phyloP scores from a whole-genome alignment of 257 asterid genomes.

The Capsicum rhomboideum region DNA sequence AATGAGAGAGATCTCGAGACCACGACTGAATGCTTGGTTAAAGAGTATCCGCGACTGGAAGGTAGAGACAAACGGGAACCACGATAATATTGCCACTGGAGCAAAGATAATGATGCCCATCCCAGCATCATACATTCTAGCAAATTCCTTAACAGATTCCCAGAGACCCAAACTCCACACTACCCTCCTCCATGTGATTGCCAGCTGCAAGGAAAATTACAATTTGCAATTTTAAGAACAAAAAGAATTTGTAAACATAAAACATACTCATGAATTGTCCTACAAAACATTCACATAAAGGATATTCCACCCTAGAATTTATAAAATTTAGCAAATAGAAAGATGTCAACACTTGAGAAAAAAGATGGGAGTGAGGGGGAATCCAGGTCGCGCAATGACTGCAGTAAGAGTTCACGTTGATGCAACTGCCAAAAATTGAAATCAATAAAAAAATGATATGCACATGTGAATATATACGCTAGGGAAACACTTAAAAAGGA shows the following conservation, averaged over 20 bases:
- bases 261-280: background rate
- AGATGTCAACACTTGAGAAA: background rate
- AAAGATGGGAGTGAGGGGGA: background rate
- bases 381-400: background rate
- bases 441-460: background rate
- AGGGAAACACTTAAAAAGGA: background rate
- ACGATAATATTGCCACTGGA: slow-evolving; percentile 82
- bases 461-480: background rate
- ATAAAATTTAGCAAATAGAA: background rate
- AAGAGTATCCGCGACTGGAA: slow-evolving; percentile 97
- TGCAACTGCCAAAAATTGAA: background rate
- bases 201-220: slow-evolving; percentile 39
- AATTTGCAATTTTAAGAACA: background rate
- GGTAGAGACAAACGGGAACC: slow-evolving; percentile 97
- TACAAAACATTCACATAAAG: background rate
- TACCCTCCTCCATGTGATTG: slow-evolving; percentile 72
- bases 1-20: slow-evolving; percentile 92
- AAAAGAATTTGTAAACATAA: background rate
- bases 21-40: slow-evolving; percentile 99
- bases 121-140: slow-evolving; percentile 96
- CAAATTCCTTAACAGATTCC: slow-evolving; percentile 96
- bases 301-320: background rate
- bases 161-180: slow-evolving; percentile 85
- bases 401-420: background rate
- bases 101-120: slow-evolving; percentile 90